Evolutionary conservation across 805 yeast genomes (phyloP), one percentile per base, ranked within the genome.

Genomic region (Blastobotrys chiropterorum): DNA sequence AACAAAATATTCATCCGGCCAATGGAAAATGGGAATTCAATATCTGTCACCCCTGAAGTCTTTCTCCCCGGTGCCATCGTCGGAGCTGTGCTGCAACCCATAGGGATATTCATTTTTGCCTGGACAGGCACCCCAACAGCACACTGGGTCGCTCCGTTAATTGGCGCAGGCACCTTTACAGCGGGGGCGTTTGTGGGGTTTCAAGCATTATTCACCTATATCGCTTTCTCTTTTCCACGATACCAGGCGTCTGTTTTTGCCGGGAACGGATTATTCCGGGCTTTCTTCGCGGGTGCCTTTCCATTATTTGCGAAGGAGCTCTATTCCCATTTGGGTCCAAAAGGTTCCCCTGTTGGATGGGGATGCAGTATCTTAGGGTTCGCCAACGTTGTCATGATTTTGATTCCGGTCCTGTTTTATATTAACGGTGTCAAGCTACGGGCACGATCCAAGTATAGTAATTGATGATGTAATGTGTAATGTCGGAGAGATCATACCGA

Each of bases 221-320:
- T 81, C 54, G 75, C 76, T 1, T 65, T 69, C 53, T 69, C 78
- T 3, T 81, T 76, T 61, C 75, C 72, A 41, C 66, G 74, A 51
- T 76, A 72, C 61, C 57, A 77, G 53, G 83, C 82, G 2, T 77
- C 82, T 0, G 82, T 76, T 1, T 78, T 76, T 62, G 83, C 82
- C 2, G 78, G 79, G 44, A 80, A 78, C 56, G 75, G 69, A 41
- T 65, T 79, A 26, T 70, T 72, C 55, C 72, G 84, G 53, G 68
- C 77, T 2, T 66, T 65, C 1, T 68, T 76, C 57, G 84, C 81
- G 0, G 77, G 78, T 50, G 75, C 73, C 2, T 79, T 80, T 67
- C 83, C 84, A 45, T 67, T 83, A 48, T 82, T 83, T 63, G 85
- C 84, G 2, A 62, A 71, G 30, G 75, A 77, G 21, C 73, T 83